phyloP scores from a whole-genome alignment of 2,329 filamentous ascomycete species.

The Diaporthe australafricana region DNA sequence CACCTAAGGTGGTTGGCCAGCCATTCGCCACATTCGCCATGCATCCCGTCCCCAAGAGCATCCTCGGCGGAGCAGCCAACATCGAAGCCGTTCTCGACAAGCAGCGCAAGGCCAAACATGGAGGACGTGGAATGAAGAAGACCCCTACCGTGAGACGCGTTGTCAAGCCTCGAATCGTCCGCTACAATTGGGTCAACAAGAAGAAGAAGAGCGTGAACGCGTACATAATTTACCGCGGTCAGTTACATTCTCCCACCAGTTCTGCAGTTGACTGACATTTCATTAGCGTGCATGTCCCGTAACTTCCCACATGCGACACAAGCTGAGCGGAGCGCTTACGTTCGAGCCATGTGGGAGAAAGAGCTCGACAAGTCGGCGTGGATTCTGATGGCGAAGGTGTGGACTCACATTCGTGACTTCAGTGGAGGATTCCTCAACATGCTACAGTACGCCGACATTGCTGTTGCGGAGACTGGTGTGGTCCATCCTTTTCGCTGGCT shows the following conservation, averaged over 20 bases:
- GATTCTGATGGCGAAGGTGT: slow-evolving; percentile 21
- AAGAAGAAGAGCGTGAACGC: slow-evolving; percentile 29
- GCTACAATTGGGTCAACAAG: no score
- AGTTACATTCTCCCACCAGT: neutral
- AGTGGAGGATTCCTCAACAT: neutral
- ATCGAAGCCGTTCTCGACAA: neutral
- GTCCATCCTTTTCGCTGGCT: slow-evolving; percentile 10
- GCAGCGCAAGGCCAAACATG: slow-evolving; percentile 10
- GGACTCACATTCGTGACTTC: slow-evolving; percentile 32
- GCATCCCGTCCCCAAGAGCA: neutral
- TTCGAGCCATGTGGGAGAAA: slow-evolving; percentile 29
- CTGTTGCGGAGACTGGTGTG: neutral
- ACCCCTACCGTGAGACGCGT: neutral
- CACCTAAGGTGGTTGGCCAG: neutral
- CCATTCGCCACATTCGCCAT: neutral
- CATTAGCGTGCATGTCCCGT: slow-evolving; percentile 2
- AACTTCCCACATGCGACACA: neutral
- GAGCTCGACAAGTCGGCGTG: slow-evolving; percentile 29
- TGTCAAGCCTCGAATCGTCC: neutral
- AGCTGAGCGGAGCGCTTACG: neutral
- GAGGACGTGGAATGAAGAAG: neutral
- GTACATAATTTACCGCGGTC: slow-evolving; percentile 32
- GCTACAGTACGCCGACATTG: neutral
- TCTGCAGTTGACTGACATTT: neutral
- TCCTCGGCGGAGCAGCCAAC: neutral